Conservation (phyloP, 805 yeast species). For the Cyberlindnera saturnus region DNA sequence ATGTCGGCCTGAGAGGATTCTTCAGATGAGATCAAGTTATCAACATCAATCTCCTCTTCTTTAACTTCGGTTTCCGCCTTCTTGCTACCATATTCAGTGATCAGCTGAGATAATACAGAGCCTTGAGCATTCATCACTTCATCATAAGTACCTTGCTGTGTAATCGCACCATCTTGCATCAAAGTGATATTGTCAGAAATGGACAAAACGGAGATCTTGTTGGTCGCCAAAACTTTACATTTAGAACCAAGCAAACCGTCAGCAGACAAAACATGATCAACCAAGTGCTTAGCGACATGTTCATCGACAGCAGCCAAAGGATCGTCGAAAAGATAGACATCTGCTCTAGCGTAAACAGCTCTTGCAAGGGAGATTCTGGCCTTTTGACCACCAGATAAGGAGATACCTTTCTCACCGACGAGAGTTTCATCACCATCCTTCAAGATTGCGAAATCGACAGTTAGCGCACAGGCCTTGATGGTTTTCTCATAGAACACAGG, state of each 20-base stretch:
- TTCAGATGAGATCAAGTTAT: conserved; percentile 18
- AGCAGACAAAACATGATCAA: conserved; percentile 77
- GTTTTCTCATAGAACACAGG: conserved; percentile 75
- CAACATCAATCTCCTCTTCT: conserved; percentile 14
- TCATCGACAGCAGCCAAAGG: conserved; percentile 96
- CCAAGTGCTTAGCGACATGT: conserved; percentile 86
- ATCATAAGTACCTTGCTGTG: conserved; percentile 59
- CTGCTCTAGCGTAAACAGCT: conserved; percentile 93
- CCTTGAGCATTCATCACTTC: conserved; percentile 40
- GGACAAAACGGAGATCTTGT: conserved; percentile 74
- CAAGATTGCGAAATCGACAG: conserved; percentile 67
- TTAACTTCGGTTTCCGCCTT: conserved; percentile 21
- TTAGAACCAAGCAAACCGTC: conserved; percentile 70
- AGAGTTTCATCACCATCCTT: conserved; percentile 89
- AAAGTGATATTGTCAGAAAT: conserved; percentile 67
- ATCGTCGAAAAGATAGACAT: conserved; percentile 85
- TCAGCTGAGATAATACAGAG: conserved; percentile 47
- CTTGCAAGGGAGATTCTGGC: conserved; percentile 92
- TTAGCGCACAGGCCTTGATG: conserved; percentile 81
- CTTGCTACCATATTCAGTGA: conserved; percentile 57
- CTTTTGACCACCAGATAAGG: conserved; percentile 96
- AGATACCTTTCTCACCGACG: conserved; percentile 97
- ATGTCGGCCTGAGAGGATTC: conserved; percentile 26
- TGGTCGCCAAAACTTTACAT: conserved; percentile 78
- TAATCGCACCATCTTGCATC: conserved; percentile 61